Conservation (phyloP, 2,329 filamentous ascomycete species). For the Diplodia mutila region DNA sequence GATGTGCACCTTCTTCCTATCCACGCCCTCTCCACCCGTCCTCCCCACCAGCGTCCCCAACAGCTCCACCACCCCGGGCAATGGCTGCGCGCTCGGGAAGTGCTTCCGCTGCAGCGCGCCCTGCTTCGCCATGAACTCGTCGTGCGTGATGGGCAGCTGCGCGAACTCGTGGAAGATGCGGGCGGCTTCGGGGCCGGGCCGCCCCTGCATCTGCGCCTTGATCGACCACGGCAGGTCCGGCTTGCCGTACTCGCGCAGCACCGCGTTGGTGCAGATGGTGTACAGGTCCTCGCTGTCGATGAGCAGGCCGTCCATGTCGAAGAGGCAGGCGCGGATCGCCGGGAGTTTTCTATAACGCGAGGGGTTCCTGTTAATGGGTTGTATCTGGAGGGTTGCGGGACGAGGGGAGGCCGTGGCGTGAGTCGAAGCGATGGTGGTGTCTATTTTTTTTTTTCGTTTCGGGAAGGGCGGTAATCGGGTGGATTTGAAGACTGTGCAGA, state of each 20-base stretch:
- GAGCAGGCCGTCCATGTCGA: slow-evolving; percentile 98
- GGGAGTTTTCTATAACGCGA: not conserved
- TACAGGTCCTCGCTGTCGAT: slow-evolving; percentile 93
- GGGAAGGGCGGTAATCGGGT: not conserved
- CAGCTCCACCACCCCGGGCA: slow-evolving; percentile 76
- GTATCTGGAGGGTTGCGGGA: not conserved
- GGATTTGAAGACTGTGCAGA: not conserved
- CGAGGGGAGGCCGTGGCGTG: not conserved
- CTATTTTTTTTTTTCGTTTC: not conserved
- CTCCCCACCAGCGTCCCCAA: slow-evolving; percentile 59
- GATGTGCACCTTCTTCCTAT: slow-evolving; percentile 43
- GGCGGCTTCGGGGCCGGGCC: slow-evolving; percentile 62
- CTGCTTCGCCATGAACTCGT: slow-evolving; percentile 67
- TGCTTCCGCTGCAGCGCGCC: slow-evolving; percentile 67
- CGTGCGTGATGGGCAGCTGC: slow-evolving; percentile 73
- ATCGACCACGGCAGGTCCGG: slow-evolving; percentile 86
- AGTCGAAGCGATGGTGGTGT: not conserved
- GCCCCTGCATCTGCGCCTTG: slow-evolving; percentile 83
- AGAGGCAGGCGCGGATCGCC: slow-evolving; percentile 81
- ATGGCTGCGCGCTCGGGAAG: slow-evolving; percentile 74
- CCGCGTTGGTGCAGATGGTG: slow-evolving; percentile 78
- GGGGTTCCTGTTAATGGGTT: not conserved
- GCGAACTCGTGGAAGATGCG: slow-evolving; percentile 80
- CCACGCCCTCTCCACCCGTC: not conserved
- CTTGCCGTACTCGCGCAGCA: slow-evolving; percentile 75